Base-by-base conservation (phyloP, 139 green algal genomes). In the Chlamydomonas asymmetrica region DNA sequence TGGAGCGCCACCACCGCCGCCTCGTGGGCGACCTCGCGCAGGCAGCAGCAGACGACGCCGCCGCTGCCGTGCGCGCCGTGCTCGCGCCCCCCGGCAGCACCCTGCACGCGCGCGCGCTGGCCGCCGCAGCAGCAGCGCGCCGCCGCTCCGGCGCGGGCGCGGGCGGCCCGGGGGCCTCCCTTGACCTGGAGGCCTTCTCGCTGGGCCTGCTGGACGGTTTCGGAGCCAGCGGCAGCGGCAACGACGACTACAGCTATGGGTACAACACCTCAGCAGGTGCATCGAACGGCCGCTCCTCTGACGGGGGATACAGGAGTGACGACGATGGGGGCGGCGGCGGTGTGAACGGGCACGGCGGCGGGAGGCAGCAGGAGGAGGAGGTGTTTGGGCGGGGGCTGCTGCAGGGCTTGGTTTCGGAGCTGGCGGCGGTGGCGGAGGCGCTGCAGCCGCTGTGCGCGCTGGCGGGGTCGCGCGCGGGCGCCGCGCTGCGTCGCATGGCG, bases 341-440 rank as follows among this genome's bases (percentile, higher is more conserved):
- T 39, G n/a, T 37, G 54, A 0, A 18, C 68, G 2, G 38, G 29
- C 5, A n/a, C 54, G 35, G 70, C 56, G n/a, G n/a, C n/a, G n/a
- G n/a, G n/a, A n/a, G n/a, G n/a, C n/a, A n/a, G n/a, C n/a, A n/a
- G n/a, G n/a, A n/a, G n/a, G n/a, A n/a, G n/a, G n/a, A n/a, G n/a
- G n/a, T n/a, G n/a, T n/a, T n/a, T 1, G 70, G 70, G 31, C 70
- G 66, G 31, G 45, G 56, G 22, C 35, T 25, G 35, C 41, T 76
- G 29, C 70, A 56, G 39, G 60, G 59, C 56, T 39, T 76, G 56
- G 16, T 67, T 22, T 57, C 70, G 4, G 71, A 77, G 71, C 60
- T 77, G 41, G 27, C 43, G 22, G 59, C 59, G 1, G 41, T 77
- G 41, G 71, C 71, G 31, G 71, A 77, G 59, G 71, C 59, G 7